Percentiles rank a stretch among this genome's conserved stretches.
Evolutionary conservation across 257 asterid species (phyloP).

Genomic region (Solanum gandarillasii): DNA sequence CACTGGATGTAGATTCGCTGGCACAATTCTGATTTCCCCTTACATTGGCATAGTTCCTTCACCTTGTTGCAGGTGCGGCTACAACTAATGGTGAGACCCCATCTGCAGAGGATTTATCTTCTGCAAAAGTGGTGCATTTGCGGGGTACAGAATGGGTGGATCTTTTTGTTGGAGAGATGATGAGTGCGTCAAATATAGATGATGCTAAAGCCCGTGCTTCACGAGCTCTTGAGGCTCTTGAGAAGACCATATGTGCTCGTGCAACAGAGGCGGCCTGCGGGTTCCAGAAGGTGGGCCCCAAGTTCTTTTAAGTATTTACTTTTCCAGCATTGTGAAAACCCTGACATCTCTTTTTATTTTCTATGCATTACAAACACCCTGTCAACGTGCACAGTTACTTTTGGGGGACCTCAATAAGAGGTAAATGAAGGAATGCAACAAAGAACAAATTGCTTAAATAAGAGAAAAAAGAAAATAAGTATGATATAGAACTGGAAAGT

Average conservation of each 20-base stretch:
- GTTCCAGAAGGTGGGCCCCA: slow-evolving; percentile 45
- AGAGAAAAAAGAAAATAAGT: not conserved
- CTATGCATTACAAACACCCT: not conserved
- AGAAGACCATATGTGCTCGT: slow-evolving; percentile 21
- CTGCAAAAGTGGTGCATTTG: slow-evolving; percentile 3
- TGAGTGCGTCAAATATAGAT: slow-evolving; percentile 25
- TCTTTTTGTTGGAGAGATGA: slow-evolving; percentile 33
- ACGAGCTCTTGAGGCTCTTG: slow-evolving; percentile 28
- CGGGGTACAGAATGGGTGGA: slow-evolving; percentile 37
- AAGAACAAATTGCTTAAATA: not conserved
- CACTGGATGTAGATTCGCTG: not conserved
- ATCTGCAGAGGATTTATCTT: slow-evolving; percentile 20
- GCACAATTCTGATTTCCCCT: not conserved
- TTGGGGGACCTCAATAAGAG: not conserved
- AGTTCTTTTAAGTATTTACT: not conserved
- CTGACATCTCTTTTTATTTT: not conserved
- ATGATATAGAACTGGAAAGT: not conserved
- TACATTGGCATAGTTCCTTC: not conserved
- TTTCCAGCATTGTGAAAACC: not conserved
- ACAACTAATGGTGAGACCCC: slow-evolving; percentile 23
- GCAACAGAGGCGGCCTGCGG: slow-evolving; percentile 46
- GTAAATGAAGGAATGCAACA: not conserved
- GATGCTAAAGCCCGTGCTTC: slow-evolving; percentile 43
- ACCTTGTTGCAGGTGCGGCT: slow-evolving; percentile 14
- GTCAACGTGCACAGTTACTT: not conserved